Base-by-base conservation (phyloP, 108 stramenopile species). In the Schizochytrium sp. region DNA sequence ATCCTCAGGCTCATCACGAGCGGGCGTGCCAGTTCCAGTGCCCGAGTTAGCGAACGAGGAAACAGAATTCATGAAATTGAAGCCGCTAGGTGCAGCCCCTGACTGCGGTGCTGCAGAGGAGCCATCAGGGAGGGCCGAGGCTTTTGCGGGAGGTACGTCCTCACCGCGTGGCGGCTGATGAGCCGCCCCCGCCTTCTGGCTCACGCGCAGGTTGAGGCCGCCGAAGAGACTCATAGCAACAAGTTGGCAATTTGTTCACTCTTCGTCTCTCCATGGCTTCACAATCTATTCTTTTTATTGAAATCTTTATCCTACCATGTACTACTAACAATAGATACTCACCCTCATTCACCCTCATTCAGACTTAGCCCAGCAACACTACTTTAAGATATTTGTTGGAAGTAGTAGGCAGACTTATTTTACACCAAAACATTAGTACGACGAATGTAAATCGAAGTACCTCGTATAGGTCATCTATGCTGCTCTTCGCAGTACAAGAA, bases 191-290 rank as follows among this genome's bases (percentile, higher is more conserved):
- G 76, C 76, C 76, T 83, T 55, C 28, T 38, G 53, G 50, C n/a
- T 42, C 50, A 83, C 76, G 76, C 76, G 76, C 76, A 83, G 10
- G 28, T 83, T 83, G 28, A 83, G 47, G 12, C 76, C 76, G 47
- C 76, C 76, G 47, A 83, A 83, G 76, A 83, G 76, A 40, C 76
- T 83, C 76, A 83, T 83, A 0, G 47, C 28, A 53, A 7, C 76
- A 17, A 60, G 19, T 60, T 60, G 17, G 59, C 59, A 60, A 17
- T 17, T n/a, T 60, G 59, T n/a, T 60, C 19, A 60, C 17, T 60
- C 59, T 19, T 19, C 19, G 19, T 17, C 59, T 17, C 17, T 17
- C 59, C 17, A 60, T 72, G 38, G 41, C n/a, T 8, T 28, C 72
- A 72, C 72, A 72, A 72, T 17, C 19, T n/a, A 60, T 19, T 17